phyloP scores from a whole-genome alignment of 2,329 filamentous ascomycete species.

The Cordyceps tenuipes region DNA sequence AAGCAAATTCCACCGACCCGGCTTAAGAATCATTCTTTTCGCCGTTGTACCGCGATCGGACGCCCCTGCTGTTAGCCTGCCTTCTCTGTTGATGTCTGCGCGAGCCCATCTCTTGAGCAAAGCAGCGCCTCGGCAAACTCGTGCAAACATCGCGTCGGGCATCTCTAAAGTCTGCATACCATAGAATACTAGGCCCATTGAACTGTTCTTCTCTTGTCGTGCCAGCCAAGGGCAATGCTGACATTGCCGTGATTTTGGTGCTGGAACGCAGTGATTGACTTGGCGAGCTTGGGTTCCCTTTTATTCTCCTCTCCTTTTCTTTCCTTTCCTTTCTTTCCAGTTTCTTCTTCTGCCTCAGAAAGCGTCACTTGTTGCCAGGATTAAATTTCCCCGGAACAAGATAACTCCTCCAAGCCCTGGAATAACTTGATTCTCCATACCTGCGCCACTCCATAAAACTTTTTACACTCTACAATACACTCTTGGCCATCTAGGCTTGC shows the following conservation, averaged over 20 bases:
- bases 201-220: constrained; percentile 5
- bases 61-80: background rate
- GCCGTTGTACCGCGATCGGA: background rate
- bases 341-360: background rate
- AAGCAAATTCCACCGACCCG: background rate
- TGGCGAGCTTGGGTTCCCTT: constrained; percentile 5
- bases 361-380: background rate
- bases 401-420: background rate
- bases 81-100: background rate
- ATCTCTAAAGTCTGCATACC: constrained; percentile 4
- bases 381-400: background rate
- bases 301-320: background rate
- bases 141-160: constrained; percentile 1
- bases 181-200: constrained; percentile 10
- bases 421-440: background rate
- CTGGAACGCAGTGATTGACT: constrained; percentile 8
- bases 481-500: background rate
- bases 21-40: background rate
- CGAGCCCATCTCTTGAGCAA: background rate
- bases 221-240: constrained; percentile 7
- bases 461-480: background rate
- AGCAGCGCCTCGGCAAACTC: background rate
- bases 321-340: background rate
- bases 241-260: constrained; percentile 7
- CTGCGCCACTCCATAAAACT: background rate